phyloP scores from a whole-genome alignment of 768 basidiomycete species.

The Suillus tomentosus region DNA sequence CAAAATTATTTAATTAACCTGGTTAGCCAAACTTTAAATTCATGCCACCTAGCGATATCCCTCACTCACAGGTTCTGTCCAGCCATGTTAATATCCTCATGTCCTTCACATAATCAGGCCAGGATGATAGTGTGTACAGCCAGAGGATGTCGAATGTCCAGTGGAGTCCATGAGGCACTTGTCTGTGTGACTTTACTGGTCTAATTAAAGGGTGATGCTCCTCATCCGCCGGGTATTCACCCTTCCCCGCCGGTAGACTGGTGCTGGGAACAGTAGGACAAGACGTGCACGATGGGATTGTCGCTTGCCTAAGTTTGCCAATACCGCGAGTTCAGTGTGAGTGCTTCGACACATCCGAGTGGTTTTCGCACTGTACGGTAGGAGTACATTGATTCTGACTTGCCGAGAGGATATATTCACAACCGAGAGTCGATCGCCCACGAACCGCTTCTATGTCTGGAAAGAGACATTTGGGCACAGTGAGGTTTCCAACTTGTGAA shows the following conservation, averaged over 20 bases:
- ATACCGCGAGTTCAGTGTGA: background rate
- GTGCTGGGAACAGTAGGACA: background rate
- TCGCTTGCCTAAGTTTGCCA: background rate
- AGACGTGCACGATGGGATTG: background rate
- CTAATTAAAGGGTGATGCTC: background rate
- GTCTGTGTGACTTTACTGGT: conserved; percentile 27
- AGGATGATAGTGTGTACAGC: conserved; percentile 55
- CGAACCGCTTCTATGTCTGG: background rate
- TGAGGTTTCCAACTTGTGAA: background rate
- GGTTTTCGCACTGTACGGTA: background rate
- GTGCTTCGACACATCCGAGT: background rate
- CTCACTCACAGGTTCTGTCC: conserved; percentile 25
- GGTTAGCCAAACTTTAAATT: background rate
- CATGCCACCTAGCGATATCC: background rate
- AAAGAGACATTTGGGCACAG: background rate
- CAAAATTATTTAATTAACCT: background rate
- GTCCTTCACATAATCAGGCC: conserved; percentile 30
- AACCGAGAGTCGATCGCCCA: background rate
- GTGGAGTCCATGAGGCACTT: conserved; percentile 41
- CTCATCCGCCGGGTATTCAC: background rate
- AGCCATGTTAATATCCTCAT: conserved; percentile 64
- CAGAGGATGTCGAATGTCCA: conserved; percentile 55
- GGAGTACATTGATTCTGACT: background rate
- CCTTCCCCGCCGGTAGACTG: background rate
- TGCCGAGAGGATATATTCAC: background rate